phyloP scores from a whole-genome alignment of 1,284 basidiomycete species.

The Austroboletus niveus region DNA sequence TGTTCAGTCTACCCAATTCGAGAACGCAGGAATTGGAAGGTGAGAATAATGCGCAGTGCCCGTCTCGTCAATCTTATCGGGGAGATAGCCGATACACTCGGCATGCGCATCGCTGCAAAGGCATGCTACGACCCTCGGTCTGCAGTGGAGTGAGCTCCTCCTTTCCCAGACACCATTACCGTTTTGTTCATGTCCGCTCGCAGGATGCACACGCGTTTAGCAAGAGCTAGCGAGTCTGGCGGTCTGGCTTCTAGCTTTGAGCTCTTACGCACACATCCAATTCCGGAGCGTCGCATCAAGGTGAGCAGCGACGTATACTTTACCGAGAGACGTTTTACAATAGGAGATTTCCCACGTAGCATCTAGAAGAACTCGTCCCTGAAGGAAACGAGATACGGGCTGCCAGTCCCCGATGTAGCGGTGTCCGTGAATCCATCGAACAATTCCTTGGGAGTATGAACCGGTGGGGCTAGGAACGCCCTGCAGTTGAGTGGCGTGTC shows the following conservation, averaged over 20 bases:
- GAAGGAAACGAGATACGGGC: conserved; percentile 54
- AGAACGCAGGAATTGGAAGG: conserved; percentile 82
- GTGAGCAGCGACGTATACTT: conserved; percentile 37
- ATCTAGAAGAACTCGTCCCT: conserved; percentile 53
- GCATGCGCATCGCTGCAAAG: conserved; percentile 66
- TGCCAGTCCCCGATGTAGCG: conserved; percentile 45
- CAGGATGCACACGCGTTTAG: conserved; percentile 71
- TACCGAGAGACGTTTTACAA: not conserved
- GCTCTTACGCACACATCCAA: conserved; percentile 77
- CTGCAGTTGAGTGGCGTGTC: not conserved
- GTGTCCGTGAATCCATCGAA: conserved; percentile 27
- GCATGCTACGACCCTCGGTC: conserved; percentile 83
- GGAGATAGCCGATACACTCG: conserved; percentile 71
- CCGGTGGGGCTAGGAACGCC: conserved; percentile 18
- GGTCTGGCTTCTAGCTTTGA: conserved; percentile 36
- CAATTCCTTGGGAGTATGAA: conserved; percentile 20
- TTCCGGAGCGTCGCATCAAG: conserved; percentile 65
- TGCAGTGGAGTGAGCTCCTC: conserved; percentile 57
- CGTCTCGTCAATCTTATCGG: conserved; percentile 3
- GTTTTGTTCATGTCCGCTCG: conserved; percentile 2
- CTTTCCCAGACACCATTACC: not conserved
- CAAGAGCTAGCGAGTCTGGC: conserved; percentile 44
- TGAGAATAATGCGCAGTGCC: conserved; percentile 22
- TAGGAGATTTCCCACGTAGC: conserved; percentile 33
- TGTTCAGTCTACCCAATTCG: conserved; percentile 82